Evolutionary conservation across 805 yeast species (phyloP), one percentile per base, ranked within the genome.

Genomic region (Metschnikowia gelsemii): DNA sequence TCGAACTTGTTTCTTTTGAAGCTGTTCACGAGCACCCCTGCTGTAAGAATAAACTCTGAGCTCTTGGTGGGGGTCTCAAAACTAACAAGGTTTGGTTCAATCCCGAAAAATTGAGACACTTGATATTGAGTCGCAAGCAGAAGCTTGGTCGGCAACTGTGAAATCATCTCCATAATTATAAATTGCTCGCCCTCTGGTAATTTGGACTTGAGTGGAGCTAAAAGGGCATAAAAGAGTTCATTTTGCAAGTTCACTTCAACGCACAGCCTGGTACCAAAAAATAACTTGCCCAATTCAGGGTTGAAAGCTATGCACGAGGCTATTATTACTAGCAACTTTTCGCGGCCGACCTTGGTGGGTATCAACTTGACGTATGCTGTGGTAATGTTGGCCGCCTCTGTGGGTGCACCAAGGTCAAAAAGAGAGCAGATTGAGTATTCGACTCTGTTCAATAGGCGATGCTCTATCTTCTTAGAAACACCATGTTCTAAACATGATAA

Each of bases 381-480:
- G 12, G 34, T 17, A 9, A 36, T 20, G 2, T 7, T 6, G 18
- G 26, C 24, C 11, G 45, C 45, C 3, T 18, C 14, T 5, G 6
- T 16, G 11, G n/a, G 9, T 5, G 16, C 25, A 8, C 19, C 28
- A 18, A 35, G 27, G 8, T 36, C 41, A n/a, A 41, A 32, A 19
- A 41, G 41, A 8, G 36, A 5, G 8, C 40, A 19, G 11, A 36
- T 36, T 4, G 36, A 35, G 13, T 26, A 32, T 16, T 41, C 45
- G 13, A 41, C 30, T 8, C 44, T 27, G 18, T 35, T 26, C 16
- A 12, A 5, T n/a, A 22, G 17, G 16, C 5, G 24, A 12, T 6
- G 20, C 14, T 27, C 21, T 5, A 18, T 5, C 13, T 32, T 20
- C n/a, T 9, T 11, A 16, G 12, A 13, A n/a, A 30, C 17, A 34